These are phyloP conservation scores for Calcarisporium arbuscula DNA, from an alignment of 2,329 filamentous ascomycete species.

Conservation along the genomic window DNA sequence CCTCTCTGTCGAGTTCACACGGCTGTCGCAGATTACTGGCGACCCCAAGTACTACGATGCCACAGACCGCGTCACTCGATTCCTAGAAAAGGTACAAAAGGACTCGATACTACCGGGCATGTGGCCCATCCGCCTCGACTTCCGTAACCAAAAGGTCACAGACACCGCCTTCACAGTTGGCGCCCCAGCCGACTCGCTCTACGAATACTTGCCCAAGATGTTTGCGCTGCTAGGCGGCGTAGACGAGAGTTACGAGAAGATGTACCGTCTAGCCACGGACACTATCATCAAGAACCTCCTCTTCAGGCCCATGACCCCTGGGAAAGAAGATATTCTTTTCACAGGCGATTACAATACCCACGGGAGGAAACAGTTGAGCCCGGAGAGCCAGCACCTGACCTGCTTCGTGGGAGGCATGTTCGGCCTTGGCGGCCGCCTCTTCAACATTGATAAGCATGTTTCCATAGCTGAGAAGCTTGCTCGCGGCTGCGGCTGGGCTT, in stretches of 20 bases:
- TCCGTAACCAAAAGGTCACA: slow-evolving; percentile 45
- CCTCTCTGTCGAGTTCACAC: slow-evolving; percentile 67
- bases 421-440: slow-evolving; percentile 55
- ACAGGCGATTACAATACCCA: slow-evolving; percentile 22
- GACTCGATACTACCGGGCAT: slow-evolving; percentile 66
- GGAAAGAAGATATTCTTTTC: slow-evolving; percentile 53
- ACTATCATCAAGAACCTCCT: slow-evolving; percentile 56
- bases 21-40: slow-evolving; percentile 66
- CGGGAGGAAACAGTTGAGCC: slow-evolving; percentile 15
- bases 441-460: slow-evolving; percentile 43
- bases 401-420: slow-evolving; percentile 69
- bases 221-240: slow-evolving; percentile 60
- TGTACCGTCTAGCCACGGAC: slow-evolving; percentile 62
- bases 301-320: slow-evolving; percentile 62
- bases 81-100: slow-evolving; percentile 63
- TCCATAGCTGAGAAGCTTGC: slow-evolving; percentile 42
- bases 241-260: slow-evolving; percentile 51
- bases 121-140: slow-evolving; percentile 65
- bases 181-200: slow-evolving; percentile 50
- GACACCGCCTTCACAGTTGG: slow-evolving; percentile 43
- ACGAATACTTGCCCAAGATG: slow-evolving; percentile 58
- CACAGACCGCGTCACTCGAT: slow-evolving; percentile 64
- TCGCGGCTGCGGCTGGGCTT: slow-evolving; percentile 52
- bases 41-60: slow-evolving; percentile 73
- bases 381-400: slow-evolving; percentile 29